A percentile compares a stretch with the other conserved stretches of the same genome.
These are phyloP conservation scores for Russula emetica DNA, from an alignment of 768 basidiomycete genomes.

Conservation along the genomic window DNA sequence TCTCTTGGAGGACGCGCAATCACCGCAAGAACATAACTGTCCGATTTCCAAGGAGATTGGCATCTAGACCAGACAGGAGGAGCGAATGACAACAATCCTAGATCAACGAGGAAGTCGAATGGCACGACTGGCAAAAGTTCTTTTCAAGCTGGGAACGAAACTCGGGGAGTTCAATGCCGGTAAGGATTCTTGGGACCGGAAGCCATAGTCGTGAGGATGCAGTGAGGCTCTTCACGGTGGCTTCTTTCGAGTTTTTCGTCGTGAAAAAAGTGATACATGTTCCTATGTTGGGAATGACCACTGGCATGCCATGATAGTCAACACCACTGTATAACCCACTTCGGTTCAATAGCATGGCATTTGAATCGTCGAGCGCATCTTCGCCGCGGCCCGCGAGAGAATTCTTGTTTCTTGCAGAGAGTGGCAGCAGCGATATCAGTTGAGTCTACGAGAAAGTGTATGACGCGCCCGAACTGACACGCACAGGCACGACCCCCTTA, in stretches of 20 bases:
- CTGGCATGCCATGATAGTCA: not conserved
- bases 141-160: slow-evolving; percentile 8
- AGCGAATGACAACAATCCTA: not conserved
- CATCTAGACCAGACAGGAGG: slow-evolving; percentile 4
- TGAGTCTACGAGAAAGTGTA: not conserved
- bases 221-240: not conserved
- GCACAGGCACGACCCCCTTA: not conserved
- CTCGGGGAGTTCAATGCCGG: not conserved
- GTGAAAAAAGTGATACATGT: not conserved
- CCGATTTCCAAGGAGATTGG: slow-evolving; percentile 24
- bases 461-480: not conserved
- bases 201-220: not conserved
- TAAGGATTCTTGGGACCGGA: not conserved
- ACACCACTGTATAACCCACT: not conserved
- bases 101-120: slow-evolving; percentile 13
- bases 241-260: slow-evolving; percentile 10
- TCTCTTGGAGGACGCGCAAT: slow-evolving; percentile 9
- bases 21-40: slow-evolving; percentile 19
- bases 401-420: not conserved
- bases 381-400: not conserved
- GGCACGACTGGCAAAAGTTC: not conserved
- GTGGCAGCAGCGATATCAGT: not conserved
- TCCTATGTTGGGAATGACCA: not conserved
- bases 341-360: not conserved
- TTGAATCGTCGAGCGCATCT: not conserved